Base-by-base conservation (phyloP, 2,329 filamentous ascomycete species). In the Penicillium sp. region DNA sequence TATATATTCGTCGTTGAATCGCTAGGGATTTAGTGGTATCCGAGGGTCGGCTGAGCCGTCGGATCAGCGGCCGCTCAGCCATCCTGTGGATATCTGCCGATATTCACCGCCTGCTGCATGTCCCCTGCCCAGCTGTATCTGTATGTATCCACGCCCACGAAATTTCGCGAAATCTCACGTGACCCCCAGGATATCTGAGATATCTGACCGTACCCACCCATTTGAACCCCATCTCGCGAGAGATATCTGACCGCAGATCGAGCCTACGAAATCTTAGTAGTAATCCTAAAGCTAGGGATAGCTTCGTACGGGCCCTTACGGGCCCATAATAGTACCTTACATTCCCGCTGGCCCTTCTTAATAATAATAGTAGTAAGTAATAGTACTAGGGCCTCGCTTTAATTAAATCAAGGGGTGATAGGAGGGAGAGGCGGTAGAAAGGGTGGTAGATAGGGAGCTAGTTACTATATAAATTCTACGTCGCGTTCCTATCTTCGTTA, bases 171-270 rank as follows among this genome's bases (percentile, higher is more conserved):
- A 33, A 33, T 33, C n/a, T n/a, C 9, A 33, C 10, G 30, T 33
- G 30, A 33, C 30, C 35, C 35, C 35, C 4, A 38, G 35, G 13
- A 17, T 38, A 38, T 38, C 35, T 38, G 5, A 38, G 1, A 38
- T 42, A 42, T 42, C 37, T 42, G 38, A 42, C 38, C 38, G 38
- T n/a, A 42, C 37, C 37, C 37, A 8, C 15, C 37, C 17, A 2
- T 40, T n/a, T 40, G 37, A 40, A 4, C 37, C 37, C 37, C 17
- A 40, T 40, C 37, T 5, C 37, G 15, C 15, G 37, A 15, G 37
- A 40, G 37, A 40, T 42, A 42, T 42, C 38, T 42, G 38, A 42
- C 38, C 38, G 38, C 38, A 42, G 38, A 42, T 42, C 38, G 38
- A 1, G 38, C 38, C 38, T 42, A n/a, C 38, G 38, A 42, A 19